A percentile compares a stretch with the other conserved stretches of the same genome.
These are phyloP conservation scores for Thraustochytrium sp. DNA, from an alignment of 352 stramenopile genomes.

Conservation along the genomic window DNA sequence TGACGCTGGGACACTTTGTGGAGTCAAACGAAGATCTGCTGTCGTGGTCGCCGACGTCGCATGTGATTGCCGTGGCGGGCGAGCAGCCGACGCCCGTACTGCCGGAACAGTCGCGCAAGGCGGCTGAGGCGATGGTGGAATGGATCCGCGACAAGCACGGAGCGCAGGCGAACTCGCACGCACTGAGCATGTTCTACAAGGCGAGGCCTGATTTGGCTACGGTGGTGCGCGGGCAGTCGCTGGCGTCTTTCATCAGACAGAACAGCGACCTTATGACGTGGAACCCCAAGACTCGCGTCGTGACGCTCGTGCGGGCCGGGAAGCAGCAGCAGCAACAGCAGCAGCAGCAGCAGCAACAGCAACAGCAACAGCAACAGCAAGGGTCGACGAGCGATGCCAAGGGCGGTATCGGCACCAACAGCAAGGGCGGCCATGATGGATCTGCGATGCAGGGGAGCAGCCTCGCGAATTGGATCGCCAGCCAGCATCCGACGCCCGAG, in stretches of 20 bases:
- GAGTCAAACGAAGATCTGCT: neutral
- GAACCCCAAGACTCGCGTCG: slow-evolving; percentile 4
- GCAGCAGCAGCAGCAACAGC: neutral
- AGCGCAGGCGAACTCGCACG: neutral
- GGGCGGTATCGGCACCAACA: too few species aligned
- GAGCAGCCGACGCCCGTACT: slow-evolving; percentile 3
- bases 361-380: too few species aligned
- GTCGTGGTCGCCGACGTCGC: neutral
- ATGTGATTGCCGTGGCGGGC: neutral
- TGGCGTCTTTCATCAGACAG: neutral
- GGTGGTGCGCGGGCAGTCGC: neutral
- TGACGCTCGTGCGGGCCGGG: neutral
- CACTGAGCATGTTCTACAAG: slow-evolving; percentile 25
- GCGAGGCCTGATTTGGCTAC: neutral
- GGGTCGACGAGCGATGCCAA: too few species aligned
- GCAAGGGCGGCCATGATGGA: too few species aligned
- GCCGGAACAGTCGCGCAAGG: neutral
- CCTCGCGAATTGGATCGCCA: slow-evolving; percentile 9
- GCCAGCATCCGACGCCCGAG: neutral
- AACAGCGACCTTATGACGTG: neutral
- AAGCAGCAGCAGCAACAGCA: neutral
- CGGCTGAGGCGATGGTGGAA: neutral
- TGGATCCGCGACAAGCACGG: slow-evolving; percentile 6
- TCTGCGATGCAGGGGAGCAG: slow-evolving; percentile 11
- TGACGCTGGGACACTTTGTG: slow-evolving; percentile 23